A percentile compares a stretch with the other conserved stretches of the same genome.
Conservation (phyloP, 495 filamentous ascomycete species). For the Xylaria castorea region DNA sequence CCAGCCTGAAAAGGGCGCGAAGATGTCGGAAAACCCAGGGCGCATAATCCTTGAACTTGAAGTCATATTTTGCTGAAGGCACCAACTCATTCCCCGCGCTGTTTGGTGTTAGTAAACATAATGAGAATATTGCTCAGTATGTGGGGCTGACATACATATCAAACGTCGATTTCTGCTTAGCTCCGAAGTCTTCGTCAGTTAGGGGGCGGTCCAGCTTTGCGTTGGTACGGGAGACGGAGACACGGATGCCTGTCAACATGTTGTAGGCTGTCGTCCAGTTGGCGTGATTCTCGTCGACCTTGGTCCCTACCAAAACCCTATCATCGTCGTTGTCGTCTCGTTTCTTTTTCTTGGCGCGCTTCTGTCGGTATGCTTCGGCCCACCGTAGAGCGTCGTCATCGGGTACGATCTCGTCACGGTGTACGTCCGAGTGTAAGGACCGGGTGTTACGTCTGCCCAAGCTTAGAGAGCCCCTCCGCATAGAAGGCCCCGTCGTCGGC, state of each 20-base stretch:
- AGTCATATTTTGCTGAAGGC: conserved; percentile 98
- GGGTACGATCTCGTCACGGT: conserved; percentile 79
- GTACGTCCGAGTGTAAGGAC: conserved; percentile 82
- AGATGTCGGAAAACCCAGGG: conserved; percentile 98
- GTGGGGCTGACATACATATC: conserved; percentile 74
- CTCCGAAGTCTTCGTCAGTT: conserved; percentile 88
- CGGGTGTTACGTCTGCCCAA: conserved; percentile 81
- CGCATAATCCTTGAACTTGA: conserved; percentile 99
- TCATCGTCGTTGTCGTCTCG: conserved; percentile 95
- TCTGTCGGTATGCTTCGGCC: conserved; percentile 91
- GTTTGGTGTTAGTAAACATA: conserved; percentile 30
- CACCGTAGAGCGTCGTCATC: conserved; percentile 92
- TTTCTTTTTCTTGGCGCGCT: conserved; percentile 78
- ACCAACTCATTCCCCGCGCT: conserved; percentile 97
- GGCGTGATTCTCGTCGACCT: conserved; percentile 95
- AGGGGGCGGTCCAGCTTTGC: conserved; percentile 92
- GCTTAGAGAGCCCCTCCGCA: conserved; percentile 79
- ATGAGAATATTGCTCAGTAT: neutral
- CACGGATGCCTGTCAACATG: conserved; percentile 98
- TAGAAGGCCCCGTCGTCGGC: conserved; percentile 42
- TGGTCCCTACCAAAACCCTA: conserved; percentile 92
- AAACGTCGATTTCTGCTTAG: conserved; percentile 96
- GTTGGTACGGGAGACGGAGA: conserved; percentile 94
- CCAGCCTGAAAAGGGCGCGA: conserved; percentile 84
- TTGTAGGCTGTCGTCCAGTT: conserved; percentile 99